Percentiles rank a stretch among this genome's conserved stretches.
These are phyloP conservation scores for Stemphylium beticola DNA, from an alignment of 2,329 filamentous ascomycete genomes.

Conservation along the genomic window DNA sequence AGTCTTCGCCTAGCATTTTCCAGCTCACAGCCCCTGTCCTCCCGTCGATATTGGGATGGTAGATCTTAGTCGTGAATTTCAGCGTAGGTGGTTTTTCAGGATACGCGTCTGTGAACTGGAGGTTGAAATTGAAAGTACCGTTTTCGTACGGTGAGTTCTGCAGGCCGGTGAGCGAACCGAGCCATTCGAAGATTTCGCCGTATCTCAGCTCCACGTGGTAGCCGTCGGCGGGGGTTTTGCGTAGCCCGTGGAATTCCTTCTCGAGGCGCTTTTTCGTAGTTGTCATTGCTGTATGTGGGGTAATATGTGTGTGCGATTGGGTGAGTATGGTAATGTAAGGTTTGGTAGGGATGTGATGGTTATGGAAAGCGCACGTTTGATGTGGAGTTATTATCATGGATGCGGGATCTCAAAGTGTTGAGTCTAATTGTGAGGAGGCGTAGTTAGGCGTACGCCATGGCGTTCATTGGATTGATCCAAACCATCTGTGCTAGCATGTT, in stretches of 20 bases:
- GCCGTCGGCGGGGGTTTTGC: neutral
- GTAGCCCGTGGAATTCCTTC: slow-evolving; percentile 1
- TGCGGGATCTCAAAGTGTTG: no score
- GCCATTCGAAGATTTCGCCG: slow-evolving; percentile 5
- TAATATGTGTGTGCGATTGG: no score
- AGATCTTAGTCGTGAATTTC: slow-evolving; percentile 4
- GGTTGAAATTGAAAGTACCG: neutral
- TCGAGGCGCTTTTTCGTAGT: slow-evolving; percentile 5
- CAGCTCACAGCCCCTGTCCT: neutral
- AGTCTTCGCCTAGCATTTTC: neutral
- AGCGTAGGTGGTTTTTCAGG: slow-evolving; percentile 3
- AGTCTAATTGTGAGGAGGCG: no score
- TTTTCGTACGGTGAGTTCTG: neutral
- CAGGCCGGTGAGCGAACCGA: neutral
- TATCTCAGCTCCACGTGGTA: slow-evolving; percentile 1
- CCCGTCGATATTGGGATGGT: slow-evolving; percentile 3
- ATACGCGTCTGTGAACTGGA: slow-evolving; percentile 8
- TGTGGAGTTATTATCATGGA: no score
- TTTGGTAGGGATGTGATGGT: no score
- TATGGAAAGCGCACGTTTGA: no score
- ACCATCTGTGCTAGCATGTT: no score
- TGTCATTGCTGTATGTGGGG: neutral
- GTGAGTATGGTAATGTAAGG: no score
- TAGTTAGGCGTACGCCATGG: no score
- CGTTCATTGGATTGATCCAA: no score